A percentile compares a stretch with the other conserved stretches of the same genome.
Conservation (phyloP, 2,329 filamentous ascomycete genomes). For the Rhynchosporium agropyri region DNA sequence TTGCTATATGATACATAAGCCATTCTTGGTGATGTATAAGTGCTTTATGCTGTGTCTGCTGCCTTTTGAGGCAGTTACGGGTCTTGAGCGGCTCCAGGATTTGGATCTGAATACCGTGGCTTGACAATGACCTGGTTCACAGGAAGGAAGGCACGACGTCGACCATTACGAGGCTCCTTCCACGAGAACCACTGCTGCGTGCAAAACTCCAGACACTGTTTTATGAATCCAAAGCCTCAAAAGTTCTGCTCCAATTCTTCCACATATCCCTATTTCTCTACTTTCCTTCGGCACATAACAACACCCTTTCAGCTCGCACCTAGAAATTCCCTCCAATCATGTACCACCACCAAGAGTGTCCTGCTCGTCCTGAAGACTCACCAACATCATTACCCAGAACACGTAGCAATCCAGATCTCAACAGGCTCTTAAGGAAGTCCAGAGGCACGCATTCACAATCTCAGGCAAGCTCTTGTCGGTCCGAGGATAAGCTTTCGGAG, state of each 20-base stretch:
- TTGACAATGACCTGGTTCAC: background rate
- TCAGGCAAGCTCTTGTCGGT: background rate
- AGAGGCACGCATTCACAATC: background rate
- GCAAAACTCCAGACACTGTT: background rate
- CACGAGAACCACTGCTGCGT: background rate
- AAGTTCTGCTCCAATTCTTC: background rate
- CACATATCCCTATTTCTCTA: background rate
- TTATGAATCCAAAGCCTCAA: background rate
- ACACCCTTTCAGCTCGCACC: background rate
- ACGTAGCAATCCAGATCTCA: conserved; percentile 12
- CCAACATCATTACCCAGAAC: conserved; percentile 16
- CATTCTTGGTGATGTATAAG: no score
- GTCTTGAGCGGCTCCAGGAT: no score
- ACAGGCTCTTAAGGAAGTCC: conserved; percentile 7
- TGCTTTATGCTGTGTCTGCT: no score
- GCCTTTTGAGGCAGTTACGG: no score
- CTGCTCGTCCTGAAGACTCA: background rate
- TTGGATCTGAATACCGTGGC: background rate
- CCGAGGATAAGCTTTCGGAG: conserved; percentile 26
- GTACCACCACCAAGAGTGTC: conserved; percentile 2
- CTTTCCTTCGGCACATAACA: background rate
- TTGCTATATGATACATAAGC: no score
- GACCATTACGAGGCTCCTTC: background rate
- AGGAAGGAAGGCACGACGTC: background rate
- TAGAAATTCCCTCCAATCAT: conserved; percentile 5